These are phyloP conservation scores for Penicillium angulare DNA, from an alignment of 495 filamentous ascomycete species.

Conservation along the genomic window DNA sequence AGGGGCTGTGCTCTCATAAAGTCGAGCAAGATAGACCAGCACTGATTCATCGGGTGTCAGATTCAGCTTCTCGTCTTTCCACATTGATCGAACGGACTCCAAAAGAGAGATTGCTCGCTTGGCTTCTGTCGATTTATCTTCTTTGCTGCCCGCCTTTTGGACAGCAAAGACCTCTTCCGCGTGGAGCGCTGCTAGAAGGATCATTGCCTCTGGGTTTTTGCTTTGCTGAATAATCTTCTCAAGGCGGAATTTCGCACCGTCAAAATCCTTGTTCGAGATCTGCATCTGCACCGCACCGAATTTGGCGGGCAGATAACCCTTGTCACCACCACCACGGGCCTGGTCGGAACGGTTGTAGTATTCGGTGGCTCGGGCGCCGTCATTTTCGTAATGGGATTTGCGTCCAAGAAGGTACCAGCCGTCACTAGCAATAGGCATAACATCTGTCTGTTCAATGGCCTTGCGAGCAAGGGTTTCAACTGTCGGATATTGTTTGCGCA, in stretches of 20 bases:
- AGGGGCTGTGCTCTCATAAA: conserved; percentile 81
- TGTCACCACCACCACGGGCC: conserved; percentile 81
- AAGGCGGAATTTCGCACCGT: conserved; percentile 87
- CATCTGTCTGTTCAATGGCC: conserved; percentile 91
- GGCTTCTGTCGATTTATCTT: conserved; percentile 78
- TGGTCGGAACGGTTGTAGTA: conserved; percentile 87
- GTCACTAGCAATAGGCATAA: conserved; percentile 92
- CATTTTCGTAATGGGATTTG: conserved; percentile 75
- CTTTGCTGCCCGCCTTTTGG: conserved; percentile 68
- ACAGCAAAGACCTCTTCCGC: conserved; percentile 90
- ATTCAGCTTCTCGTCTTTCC: conserved; percentile 88
- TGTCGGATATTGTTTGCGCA: conserved; percentile 67
- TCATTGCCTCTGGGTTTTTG: conserved; percentile 88
- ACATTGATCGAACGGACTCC: conserved; percentile 79
- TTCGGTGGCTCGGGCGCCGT: conserved; percentile 67
- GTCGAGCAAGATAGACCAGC: conserved; percentile 84
- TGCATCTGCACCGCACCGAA: conserved; percentile 89
- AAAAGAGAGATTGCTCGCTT: conserved; percentile 82
- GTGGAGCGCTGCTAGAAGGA: conserved; percentile 81
- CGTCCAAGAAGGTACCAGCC: conserved; percentile 92
- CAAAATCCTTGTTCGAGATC: conserved; percentile 76
- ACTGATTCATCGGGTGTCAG: conserved; percentile 77
- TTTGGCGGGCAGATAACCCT: conserved; percentile 87
- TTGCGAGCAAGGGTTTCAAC: conserved; percentile 87
- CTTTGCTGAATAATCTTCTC: conserved; percentile 88